Percentiles rank a stretch among this genome's conserved stretches.
phyloP scores from a whole-genome alignment of 306 rosid species.

The Mucuna pruriens region DNA sequence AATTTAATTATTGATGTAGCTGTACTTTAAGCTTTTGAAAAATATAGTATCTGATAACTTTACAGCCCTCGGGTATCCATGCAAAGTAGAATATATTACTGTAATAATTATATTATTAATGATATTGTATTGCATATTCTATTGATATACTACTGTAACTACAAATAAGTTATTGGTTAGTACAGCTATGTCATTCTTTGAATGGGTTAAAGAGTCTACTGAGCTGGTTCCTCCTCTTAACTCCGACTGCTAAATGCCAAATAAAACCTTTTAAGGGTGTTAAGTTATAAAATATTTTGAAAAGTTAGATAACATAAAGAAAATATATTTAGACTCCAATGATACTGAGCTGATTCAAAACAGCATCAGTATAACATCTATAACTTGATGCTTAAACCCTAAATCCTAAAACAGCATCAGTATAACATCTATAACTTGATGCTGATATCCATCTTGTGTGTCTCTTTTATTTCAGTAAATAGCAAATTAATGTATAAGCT shows the following conservation, averaged over 20 bases:
- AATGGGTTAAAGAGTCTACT: background rate
- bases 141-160: background rate
- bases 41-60: background rate
- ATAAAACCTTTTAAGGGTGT: background rate
- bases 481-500: background rate
- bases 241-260: background rate
- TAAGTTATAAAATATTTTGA: background rate
- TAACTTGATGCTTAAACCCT: background rate
- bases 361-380: background rate
- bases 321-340: background rate
- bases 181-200: background rate
- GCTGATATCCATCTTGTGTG: background rate
- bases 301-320: background rate
- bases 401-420: background rate
- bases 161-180: background rate
- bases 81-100: background rate
- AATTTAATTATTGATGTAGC: background rate
- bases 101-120: background rate
- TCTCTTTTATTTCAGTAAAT: background rate
- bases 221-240: background rate
- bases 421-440: background rate
- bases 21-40: background rate
- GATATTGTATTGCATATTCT: background rate
- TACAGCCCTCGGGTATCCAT: background rate
- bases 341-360: too few relatives aligned